These are phyloP conservation scores for Blumeriella jaapii DNA, from an alignment of 2,329 filamentous ascomycete species.

Conservation along the genomic window DNA sequence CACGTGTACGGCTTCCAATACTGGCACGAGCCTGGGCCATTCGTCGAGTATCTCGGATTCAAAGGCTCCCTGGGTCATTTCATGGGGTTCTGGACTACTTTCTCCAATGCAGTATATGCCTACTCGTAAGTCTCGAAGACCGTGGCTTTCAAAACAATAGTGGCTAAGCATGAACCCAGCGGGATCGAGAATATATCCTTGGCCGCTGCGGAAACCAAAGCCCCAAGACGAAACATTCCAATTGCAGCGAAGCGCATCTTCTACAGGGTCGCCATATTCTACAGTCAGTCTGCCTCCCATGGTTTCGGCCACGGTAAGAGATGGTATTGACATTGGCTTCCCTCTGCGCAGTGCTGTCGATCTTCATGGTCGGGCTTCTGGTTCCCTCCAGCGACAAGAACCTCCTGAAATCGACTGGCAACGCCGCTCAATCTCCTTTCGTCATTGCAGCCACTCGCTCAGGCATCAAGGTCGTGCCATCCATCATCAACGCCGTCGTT, in stretches of 20 bases:
- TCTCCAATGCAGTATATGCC: constrained; percentile 35
- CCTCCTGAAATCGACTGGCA: constrained; percentile 29
- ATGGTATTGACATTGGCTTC: not conserved
- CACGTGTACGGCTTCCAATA: constrained; percentile 55
- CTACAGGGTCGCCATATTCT: constrained; percentile 45
- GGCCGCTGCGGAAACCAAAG: constrained; percentile 42
- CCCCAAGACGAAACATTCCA: constrained; percentile 41
- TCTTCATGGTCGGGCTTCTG: constrained; percentile 41
- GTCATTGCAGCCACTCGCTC: constrained; percentile 65
- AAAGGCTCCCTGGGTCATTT: constrained; percentile 47
- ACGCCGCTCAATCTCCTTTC: constrained; percentile 46
- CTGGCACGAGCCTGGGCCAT: constrained; percentile 58
- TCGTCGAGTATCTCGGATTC: constrained; percentile 57
- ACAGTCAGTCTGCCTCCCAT: constrained; percentile 8
- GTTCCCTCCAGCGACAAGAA: constrained; percentile 41
- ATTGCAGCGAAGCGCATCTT: constrained; percentile 40
- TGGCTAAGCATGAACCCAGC: no score
- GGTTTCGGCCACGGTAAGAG: no score
- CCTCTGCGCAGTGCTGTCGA: constrained; percentile 23
- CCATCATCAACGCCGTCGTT: constrained; percentile 67
- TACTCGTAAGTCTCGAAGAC: no score
- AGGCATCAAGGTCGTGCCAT: constrained; percentile 55
- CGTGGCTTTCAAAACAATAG: no score
- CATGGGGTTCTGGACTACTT: constrained; percentile 34
- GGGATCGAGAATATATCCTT: constrained; percentile 42